Percentiles rank a stretch among this genome's conserved stretches.
These are phyloP conservation scores for Gyromitra esculenta DNA, from an alignment of 2,329 filamentous ascomycete genomes.

Conservation along the genomic window DNA sequence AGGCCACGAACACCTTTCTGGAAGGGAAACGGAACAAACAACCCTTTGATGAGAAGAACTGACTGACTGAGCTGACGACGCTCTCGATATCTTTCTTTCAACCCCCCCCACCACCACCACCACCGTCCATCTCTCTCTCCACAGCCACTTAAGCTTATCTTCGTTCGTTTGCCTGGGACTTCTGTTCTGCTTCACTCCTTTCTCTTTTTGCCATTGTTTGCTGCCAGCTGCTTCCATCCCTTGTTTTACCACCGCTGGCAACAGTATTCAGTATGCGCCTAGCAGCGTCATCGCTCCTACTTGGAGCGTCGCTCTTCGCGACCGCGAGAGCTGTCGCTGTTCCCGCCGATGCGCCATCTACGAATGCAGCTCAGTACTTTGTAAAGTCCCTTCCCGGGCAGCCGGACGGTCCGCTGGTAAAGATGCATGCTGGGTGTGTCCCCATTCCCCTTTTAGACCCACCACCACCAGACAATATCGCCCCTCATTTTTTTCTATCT, in stretches of 20 bases:
- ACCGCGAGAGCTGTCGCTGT: conserved; percentile 24
- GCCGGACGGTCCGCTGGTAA: conserved; percentile 79
- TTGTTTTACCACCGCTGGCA: conserved; percentile 14
- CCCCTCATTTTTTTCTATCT: conserved; percentile 33
- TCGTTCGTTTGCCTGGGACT: conserved; percentile 5
- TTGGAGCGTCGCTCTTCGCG: conserved; percentile 36
- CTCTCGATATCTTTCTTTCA: background rate
- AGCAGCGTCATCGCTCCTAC: conserved; percentile 42
- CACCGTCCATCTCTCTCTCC: background rate
- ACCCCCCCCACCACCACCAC: background rate
- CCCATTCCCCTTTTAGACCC: conserved; percentile 20
- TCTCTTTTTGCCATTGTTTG: background rate
- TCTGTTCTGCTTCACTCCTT: conserved; percentile 2
- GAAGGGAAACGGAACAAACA: conserved; percentile 18
- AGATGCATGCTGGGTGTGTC: conserved; percentile 97
- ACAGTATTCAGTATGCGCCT: conserved; percentile 44
- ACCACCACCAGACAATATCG: conserved; percentile 5
- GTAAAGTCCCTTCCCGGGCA: conserved; percentile 85
- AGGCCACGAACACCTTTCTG: conserved; percentile 39
- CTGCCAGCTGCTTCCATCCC: conserved; percentile 21
- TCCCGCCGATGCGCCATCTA: conserved; percentile 22
- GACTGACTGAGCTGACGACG: conserved; percentile 33
- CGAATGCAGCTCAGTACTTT: conserved; percentile 80
- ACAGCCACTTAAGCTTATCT: background rate
- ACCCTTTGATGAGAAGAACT: conserved; percentile 2